phyloP scores from a whole-genome alignment of 306 rosid species.

The Cicer bijugum region DNA sequence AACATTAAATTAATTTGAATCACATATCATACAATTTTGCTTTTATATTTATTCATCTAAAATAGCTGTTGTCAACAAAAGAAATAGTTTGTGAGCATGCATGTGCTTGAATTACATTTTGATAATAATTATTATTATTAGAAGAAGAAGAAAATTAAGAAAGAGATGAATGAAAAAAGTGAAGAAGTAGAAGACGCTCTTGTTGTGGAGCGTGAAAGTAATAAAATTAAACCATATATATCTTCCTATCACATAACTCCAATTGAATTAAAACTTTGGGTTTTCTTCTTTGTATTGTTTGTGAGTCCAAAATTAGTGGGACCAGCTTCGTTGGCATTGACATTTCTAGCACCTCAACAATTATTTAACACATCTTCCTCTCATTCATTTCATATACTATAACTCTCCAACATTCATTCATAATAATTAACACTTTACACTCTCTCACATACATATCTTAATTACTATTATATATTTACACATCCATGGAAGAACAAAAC shows the following conservation, averaged over 20 bases:
- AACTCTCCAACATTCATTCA: constrained; percentile 26
- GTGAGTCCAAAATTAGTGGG: constrained; percentile 62
- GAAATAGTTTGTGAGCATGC: neutral
- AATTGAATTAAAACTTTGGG: constrained; percentile 46
- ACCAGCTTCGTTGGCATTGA: constrained; percentile 93
- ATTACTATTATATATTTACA: neutral
- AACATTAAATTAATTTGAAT: too few relatives aligned
- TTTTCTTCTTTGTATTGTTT: constrained; percentile 25
- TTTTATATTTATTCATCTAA: neutral
- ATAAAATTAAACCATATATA: constrained; percentile 21
- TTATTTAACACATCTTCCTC: constrained; percentile 56
- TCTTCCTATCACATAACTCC: neutral
- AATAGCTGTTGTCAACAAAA: constrained; percentile 21
- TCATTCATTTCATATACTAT: constrained; percentile 10
- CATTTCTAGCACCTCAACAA: constrained; percentile 75
- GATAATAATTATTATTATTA: neutral
- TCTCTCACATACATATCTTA: neutral
- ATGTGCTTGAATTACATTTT: neutral
- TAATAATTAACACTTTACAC: neutral
- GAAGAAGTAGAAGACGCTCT: constrained; percentile 34
- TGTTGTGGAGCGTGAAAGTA: constrained; percentile 37
- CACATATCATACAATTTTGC: too few relatives aligned
- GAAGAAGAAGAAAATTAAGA: neutral
- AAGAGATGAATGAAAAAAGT: neutral
- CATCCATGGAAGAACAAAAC: constrained; percentile 46